Percentiles rank a stretch among this genome's conserved stretches.
Conservation (phyloP, 192 early-diverging fungal species). For the Dispira parvispora region DNA sequence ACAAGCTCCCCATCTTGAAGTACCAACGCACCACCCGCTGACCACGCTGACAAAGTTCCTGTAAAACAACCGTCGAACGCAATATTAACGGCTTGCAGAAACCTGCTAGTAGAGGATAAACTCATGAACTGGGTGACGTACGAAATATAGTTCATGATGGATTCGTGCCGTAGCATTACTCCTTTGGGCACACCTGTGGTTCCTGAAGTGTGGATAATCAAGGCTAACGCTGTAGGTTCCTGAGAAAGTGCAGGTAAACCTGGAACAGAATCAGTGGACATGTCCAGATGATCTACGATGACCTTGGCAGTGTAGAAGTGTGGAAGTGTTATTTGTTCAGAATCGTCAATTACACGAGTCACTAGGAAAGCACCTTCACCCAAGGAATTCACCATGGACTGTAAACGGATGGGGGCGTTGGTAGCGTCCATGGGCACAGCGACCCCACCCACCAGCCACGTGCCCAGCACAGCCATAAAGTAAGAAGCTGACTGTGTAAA, state of each 20-base stretch:
- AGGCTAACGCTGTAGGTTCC: not conserved
- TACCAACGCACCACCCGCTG: slow-evolving; percentile 1
- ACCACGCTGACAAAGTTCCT: not conserved
- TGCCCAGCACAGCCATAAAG: not conserved
- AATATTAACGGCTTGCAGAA: slow-evolving; percentile 7
- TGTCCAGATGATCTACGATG: not conserved
- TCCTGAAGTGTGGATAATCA: slow-evolving; percentile 4
- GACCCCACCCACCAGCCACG: not conserved
- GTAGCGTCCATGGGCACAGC: not conserved
- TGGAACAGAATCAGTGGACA: not conserved
- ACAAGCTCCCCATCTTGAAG: slow-evolving; percentile 4
- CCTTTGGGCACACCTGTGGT: slow-evolving; percentile 11
- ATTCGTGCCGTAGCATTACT: not conserved
- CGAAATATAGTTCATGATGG: not conserved
- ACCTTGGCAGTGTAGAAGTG: too few species aligned
- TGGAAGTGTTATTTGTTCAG: not conserved
- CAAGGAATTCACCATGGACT: not conserved
- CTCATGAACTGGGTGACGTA: too few species aligned
- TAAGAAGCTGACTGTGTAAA: not conserved
- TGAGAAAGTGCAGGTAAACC: not conserved
- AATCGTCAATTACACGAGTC: too few species aligned
- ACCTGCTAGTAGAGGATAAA: not conserved
- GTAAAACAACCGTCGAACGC: not conserved
- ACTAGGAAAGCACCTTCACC: not conserved
- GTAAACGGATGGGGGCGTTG: not conserved